Conservation (phyloP, 441 rosid genomes). For the Metrosideros polymorpha region DNA sequence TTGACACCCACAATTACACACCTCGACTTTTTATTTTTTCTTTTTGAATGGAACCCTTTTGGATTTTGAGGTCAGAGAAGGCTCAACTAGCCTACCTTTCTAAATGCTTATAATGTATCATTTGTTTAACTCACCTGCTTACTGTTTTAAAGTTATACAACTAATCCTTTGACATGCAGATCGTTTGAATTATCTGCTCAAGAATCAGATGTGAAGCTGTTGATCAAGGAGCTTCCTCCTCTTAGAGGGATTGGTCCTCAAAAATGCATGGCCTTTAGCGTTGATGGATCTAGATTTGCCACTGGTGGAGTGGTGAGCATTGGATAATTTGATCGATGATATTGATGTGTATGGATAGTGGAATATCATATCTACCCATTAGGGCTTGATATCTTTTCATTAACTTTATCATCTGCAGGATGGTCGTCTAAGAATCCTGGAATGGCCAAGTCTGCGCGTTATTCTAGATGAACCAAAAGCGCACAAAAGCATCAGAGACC, state of each 20-base stretch:
- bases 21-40: background rate
- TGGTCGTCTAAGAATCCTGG: conserved; percentile 79
- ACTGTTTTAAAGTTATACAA: background rate
- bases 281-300: conserved; percentile 88
- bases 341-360: background rate
- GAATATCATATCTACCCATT: background rate
- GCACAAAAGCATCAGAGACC: conserved; percentile 74
- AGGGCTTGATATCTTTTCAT: background rate
- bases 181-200: conserved; percentile 55
- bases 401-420: conserved; percentile 37
- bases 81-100: background rate
- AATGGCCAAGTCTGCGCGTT: conserved; percentile 69
- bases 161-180: conserved; percentile 30
- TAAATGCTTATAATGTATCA: background rate
- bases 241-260: conserved; percentile 64
- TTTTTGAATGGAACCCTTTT: background rate
- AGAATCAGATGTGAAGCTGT: conserved; percentile 33
- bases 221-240: conserved; percentile 47
- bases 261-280: conserved; percentile 79
- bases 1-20: background rate
- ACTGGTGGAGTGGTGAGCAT: conserved; percentile 75
- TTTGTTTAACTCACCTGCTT: background rate
- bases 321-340: background rate
- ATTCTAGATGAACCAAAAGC: conserved; percentile 79
- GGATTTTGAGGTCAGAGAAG: background rate